Base-by-base conservation (phyloP, 2,329 filamentous ascomycete species). In the Xylariaceae sp. region DNA sequence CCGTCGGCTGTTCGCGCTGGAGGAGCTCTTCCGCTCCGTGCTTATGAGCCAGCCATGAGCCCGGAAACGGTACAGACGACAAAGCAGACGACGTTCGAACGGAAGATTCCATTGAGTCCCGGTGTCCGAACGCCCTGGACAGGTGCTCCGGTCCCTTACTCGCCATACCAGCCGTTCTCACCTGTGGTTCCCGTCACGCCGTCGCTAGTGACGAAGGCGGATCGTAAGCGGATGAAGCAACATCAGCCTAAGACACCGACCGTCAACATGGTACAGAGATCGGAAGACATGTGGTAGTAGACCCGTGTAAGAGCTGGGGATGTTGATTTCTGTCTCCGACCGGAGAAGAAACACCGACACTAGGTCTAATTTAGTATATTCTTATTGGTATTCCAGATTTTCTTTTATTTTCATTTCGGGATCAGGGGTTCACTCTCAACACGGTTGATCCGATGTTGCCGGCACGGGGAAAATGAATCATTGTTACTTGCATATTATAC, bases 81-180 rank as follows among this genome's bases (percentile, higher is more conserved):
- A 34, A 87, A 86, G 75, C 84, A 87, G 71, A 88, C 85, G 0
- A 82, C 86, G 1, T 83, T 88, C 62, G 84, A 87, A 67, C 77
- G 85, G 37, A 76, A 74, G 0, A 81, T 82, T 1, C 68, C 83
- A 58, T 83, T 83, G 2, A 85, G 86, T 2, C 74, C 74, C 0
- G 83, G 81, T 0, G 77, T 84, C 23, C 82, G 81, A 51, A 88
- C 85, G 2, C 89, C 88, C 0, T 82, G 77, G 71, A 85, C 81
- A 1, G 84, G 82, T 3, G 79, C 78, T 18, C 80, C 84, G 1
- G 82, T 86, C 18, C 89, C 89, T 1, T 92, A 92, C 73, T 85
- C 83, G 57, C 88, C 89, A 0, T 93, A 92, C 66, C 89, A 92
- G 77, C 89, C 89, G 0, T 89, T 87, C 70, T 88, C 87, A 5